Conservation (phyloP, 495 filamentous ascomycete genomes). For the Daldinia childiae region DNA sequence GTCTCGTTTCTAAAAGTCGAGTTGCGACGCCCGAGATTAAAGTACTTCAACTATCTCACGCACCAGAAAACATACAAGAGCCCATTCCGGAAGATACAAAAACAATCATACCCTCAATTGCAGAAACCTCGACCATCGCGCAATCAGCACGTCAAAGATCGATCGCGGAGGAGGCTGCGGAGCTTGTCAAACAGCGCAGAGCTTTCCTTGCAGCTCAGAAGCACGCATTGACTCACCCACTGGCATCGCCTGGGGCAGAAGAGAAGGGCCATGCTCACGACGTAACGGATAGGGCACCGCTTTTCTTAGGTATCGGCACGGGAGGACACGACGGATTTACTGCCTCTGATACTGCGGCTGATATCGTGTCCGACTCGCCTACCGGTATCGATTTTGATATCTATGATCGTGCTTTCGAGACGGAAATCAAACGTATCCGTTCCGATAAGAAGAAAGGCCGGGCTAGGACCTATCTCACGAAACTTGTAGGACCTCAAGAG, state of each 20-base stretch:
- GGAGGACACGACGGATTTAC: constrained; percentile 57
- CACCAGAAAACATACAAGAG: constrained; percentile 14
- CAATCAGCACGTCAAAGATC: constrained; percentile 41
- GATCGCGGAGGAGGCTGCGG: constrained; percentile 51
- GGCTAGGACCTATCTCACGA: constrained; percentile 46
- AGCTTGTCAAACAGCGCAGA: constrained; percentile 52
- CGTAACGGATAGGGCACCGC: constrained; percentile 65
- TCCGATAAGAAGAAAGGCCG: constrained; percentile 40
- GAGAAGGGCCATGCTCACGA: constrained; percentile 72
- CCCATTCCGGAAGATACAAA: constrained; percentile 2
- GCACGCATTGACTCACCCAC: constrained; percentile 38
- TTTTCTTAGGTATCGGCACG: constrained; percentile 79
- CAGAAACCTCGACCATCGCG: constrained; percentile 65
- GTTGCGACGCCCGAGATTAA: constrained; percentile 37
- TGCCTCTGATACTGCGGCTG: constrained; percentile 38
- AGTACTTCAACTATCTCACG: constrained; percentile 14
- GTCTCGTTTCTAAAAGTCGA: constrained; percentile 51
- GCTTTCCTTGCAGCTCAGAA: constrained; percentile 43
- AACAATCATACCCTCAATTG: constrained; percentile 44
- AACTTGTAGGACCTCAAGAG: constrained; percentile 42
- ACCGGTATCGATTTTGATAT: constrained; percentile 82
- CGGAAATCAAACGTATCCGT: constrained; percentile 79
- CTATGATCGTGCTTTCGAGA: constrained; percentile 85
- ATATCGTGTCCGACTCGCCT: constrained; percentile 83
- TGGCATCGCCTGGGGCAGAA: constrained; percentile 24